Evolutionary conservation across 495 filamentous ascomycete genomes (phyloP), one percentile per base, ranked within the genome.

Genomic region (Chaetomium tenue): DNA sequence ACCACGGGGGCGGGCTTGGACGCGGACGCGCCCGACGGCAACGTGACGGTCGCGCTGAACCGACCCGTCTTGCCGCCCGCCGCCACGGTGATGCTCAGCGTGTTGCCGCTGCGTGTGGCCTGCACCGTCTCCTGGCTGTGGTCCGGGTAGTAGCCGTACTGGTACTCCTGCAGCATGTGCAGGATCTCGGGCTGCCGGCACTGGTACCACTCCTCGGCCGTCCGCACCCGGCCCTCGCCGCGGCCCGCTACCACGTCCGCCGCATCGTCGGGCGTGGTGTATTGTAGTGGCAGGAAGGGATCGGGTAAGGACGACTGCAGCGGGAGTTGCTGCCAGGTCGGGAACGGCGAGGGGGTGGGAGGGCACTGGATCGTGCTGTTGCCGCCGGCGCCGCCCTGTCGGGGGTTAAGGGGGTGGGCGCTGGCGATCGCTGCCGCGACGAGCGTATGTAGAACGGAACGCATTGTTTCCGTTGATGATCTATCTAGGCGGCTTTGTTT

Each of bases 121-220:
- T 76, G 79, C 12, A 84, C 79, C 52, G 75, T 84, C 63, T 83
- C 82, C 58, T 73, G 69, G 30, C 72, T 75, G 62, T 81, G 81
- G 67, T 83, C 80, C 0, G 82, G 80, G 66, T 83, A 83, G 70
- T 81, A 84, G 18, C 81, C 81, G 69, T 77, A 83, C 73, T 83
- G 81, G 71, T 83, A 83, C 59, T 84, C 79, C 61, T 83, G 79
- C 25, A 84, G 70, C 69, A 83, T 64, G 66, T 79, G 76, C 33
- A 83, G 13, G 65, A 84, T 81, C 71, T 83, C 80, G 12, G 81
- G 82, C 70, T 81, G 80, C 8, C 79, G 77, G 66, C 81, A 84
- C 57, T 72, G 68, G 71, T 80, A 81, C 80, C 81, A 83, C 64
- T 83, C 76, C 26, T 82, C 78, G 23, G 71, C 71, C 9, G 78